phyloP scores from a whole-genome alignment of 2,329 filamentous ascomycete species.

The Aspergillus texensis region DNA sequence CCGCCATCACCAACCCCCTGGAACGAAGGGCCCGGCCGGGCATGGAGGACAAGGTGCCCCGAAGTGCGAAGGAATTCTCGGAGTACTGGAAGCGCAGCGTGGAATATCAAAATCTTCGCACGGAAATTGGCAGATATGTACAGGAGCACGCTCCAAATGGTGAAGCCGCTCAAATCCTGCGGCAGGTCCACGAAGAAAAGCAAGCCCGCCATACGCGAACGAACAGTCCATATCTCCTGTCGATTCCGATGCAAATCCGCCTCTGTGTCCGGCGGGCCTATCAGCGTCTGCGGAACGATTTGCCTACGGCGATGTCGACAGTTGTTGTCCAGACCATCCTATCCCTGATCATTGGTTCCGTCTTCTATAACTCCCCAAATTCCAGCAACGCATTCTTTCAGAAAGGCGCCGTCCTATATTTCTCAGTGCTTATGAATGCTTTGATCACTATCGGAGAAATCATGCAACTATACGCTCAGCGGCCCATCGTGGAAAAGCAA shows the following conservation, averaged over 20 bases:
- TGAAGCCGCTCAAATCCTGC: neutral
- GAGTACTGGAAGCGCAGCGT: slow-evolving; percentile 55
- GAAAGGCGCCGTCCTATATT: slow-evolving; percentile 77
- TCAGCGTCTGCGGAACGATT: slow-evolving; percentile 71
- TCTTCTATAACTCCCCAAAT: slow-evolving; percentile 73
- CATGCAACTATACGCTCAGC: slow-evolving; percentile 13
- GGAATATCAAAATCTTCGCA: slow-evolving; percentile 43
- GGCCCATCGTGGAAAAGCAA: slow-evolving; percentile 15
- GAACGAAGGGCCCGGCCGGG: slow-evolving; percentile 59
- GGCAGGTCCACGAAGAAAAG: slow-evolving; percentile 12
- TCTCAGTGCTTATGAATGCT: slow-evolving; percentile 79
- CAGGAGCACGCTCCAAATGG: neutral
- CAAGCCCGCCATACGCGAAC: slow-evolving; percentile 51
- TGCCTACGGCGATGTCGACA: slow-evolving; percentile 67
- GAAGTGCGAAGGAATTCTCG: slow-evolving; percentile 69
- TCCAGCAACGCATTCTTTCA: slow-evolving; percentile 71
- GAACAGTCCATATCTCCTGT: slow-evolving; percentile 78
- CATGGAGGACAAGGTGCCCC: slow-evolving; percentile 63
- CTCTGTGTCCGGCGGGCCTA: slow-evolving; percentile 80
- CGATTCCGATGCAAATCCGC: slow-evolving; percentile 69
- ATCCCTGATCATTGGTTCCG: slow-evolving; percentile 72
- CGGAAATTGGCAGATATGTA: slow-evolving; percentile 27
- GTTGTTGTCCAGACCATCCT: slow-evolving; percentile 68
- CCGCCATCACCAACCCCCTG: slow-evolving; percentile 63
- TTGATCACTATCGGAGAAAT: slow-evolving; percentile 71